phyloP scores from a whole-genome alignment of 139 green algal genomes.

The Limnomonas spitsbergensis region DNA sequence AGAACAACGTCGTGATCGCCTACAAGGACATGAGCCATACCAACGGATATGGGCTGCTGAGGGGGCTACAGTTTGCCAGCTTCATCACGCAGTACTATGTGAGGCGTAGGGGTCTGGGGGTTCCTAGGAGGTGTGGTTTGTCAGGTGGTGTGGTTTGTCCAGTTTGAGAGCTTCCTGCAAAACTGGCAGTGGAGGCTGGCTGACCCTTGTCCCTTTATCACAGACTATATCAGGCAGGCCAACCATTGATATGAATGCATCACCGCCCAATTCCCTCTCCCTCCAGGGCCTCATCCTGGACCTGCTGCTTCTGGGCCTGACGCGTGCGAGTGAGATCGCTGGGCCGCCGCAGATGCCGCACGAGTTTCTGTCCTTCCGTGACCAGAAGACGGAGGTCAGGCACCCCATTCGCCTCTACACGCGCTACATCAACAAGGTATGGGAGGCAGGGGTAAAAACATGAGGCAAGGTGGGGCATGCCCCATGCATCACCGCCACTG shows the following conservation, averaged over 20 bases:
- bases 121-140: not conserved
- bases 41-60: slow-evolving; percentile 96
- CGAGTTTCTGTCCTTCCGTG: slow-evolving; percentile 94
- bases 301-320: slow-evolving; percentile 96
- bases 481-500: too few species aligned
- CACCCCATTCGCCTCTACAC: slow-evolving; percentile 98
- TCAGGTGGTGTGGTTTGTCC: not conserved
- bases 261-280: slow-evolving; percentile 34
- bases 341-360: slow-evolving; percentile 90
- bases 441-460: not conserved
- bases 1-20: slow-evolving; percentile 76
- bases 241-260: too few species aligned
- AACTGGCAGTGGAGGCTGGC: too few species aligned
- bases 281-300: slow-evolving; percentile 97
- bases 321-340: slow-evolving; percentile 90
- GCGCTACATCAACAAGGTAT: slow-evolving; percentile 75
- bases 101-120: not conserved
- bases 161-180: too few species aligned
- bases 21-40: slow-evolving; percentile 99
- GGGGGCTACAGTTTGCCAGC: slow-evolving; percentile 95
- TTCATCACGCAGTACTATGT: slow-evolving; percentile 80
- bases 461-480: too few species aligned
- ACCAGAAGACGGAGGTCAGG: slow-evolving; percentile 79
- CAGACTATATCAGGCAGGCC: too few species aligned
- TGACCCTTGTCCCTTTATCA: too few species aligned